Evolutionary conservation across 768 basidiomycete genomes (phyloP).

Genomic region (Boletus huronensis): DNA sequence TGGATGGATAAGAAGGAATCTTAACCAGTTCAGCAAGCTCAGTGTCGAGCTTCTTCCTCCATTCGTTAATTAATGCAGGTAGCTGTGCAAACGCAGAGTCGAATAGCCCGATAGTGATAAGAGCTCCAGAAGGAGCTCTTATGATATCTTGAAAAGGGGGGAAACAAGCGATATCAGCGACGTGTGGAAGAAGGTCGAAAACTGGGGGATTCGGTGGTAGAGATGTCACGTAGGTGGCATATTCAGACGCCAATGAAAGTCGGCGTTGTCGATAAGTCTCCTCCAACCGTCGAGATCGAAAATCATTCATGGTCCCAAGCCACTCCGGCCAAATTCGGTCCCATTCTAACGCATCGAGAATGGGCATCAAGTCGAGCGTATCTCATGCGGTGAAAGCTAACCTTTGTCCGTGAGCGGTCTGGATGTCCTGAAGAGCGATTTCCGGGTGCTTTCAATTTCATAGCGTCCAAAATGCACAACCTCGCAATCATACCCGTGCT

Average conservation of each 20-base stretch:
- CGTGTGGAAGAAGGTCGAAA: slow-evolving; percentile 8
- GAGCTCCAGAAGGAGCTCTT: not conserved
- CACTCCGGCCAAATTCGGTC: slow-evolving; percentile 4
- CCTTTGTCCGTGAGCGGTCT: slow-evolving; percentile 13
- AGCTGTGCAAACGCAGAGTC: not conserved
- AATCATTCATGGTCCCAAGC: not conserved
- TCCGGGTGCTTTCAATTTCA: not conserved
- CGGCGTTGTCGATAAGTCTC: not conserved
- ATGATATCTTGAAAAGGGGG: not conserved
- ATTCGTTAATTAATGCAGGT: not conserved
- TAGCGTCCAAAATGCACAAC: not conserved
- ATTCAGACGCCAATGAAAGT: not conserved
- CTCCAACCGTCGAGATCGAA: not conserved
- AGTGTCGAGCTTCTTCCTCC: not conserved
- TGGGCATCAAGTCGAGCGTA: not conserved
- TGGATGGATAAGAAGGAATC: not conserved
- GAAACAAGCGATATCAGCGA: not conserved
- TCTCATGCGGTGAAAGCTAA: not conserved
- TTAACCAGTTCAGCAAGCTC: not conserved
- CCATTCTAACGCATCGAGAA: slow-evolving; percentile 6
- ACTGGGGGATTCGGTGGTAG: not conserved
- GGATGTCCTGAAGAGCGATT: not conserved
- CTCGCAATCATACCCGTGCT: slow-evolving; percentile 7
- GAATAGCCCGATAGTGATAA: not conserved
- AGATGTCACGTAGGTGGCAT: not conserved